Conservation (phyloP, 2,329 filamentous ascomycete species). For the Diplodia seriata region DNA sequence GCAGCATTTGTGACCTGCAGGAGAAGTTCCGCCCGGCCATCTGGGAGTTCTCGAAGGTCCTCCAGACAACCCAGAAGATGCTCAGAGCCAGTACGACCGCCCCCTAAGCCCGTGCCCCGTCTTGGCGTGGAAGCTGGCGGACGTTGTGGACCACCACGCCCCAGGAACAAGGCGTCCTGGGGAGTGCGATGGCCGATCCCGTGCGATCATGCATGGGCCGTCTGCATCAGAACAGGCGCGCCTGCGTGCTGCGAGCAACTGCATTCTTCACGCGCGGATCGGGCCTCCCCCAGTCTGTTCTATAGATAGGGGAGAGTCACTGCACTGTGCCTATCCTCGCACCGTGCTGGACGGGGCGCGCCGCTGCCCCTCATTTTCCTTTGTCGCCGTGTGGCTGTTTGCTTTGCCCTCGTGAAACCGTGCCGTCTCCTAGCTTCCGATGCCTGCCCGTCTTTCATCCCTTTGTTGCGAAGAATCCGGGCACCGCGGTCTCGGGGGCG, state of each 20-base stretch:
- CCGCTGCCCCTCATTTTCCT: slow-evolving; percentile 19
- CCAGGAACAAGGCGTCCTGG: slow-evolving; percentile 25
- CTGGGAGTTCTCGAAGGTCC: slow-evolving; percentile 80
- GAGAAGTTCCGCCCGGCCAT: slow-evolving; percentile 89
- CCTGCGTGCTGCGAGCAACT: slow-evolving; percentile 1
- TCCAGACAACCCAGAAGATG: slow-evolving; percentile 60
- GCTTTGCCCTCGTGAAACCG: slow-evolving; percentile 25
- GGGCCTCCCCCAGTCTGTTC: neutral
- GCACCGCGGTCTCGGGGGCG: neutral
- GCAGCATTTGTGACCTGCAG: slow-evolving; percentile 90
- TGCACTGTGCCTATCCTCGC: slow-evolving; percentile 12
- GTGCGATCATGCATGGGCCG: slow-evolving; percentile 13
- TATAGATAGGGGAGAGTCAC: slow-evolving; percentile 12
- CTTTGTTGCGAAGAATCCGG: slow-evolving; percentile 22
- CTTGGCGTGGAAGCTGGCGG: slow-evolving; percentile 12
- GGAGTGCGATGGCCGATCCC: slow-evolving; percentile 6
- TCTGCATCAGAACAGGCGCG: neutral
- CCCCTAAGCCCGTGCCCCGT: slow-evolving; percentile 29
- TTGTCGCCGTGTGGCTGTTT: slow-evolving; percentile 25
- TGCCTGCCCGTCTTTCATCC: neutral
- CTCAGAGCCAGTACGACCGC: slow-evolving; percentile 54
- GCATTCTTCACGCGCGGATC: slow-evolving; percentile 11
- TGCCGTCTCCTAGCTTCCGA: slow-evolving; percentile 26
- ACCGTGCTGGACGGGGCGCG: slow-evolving; percentile 2
- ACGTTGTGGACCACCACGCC: slow-evolving; percentile 9